Evolutionary conservation across 2,329 filamentous ascomycete genomes (phyloP).

Genomic region (Xylariaceae sp.): DNA sequence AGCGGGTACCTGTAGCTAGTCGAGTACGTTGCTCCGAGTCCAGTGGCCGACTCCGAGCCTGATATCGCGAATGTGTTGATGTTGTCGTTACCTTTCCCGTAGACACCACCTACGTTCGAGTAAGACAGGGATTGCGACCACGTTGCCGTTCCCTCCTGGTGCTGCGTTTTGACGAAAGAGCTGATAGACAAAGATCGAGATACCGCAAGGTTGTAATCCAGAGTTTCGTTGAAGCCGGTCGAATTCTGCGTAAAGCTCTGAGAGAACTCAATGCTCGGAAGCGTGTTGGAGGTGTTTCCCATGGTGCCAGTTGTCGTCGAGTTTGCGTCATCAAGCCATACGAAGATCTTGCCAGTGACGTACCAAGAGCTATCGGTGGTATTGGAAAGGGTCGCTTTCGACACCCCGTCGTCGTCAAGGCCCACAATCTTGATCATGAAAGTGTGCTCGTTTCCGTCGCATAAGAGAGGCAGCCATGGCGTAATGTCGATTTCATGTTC

Average conservation of each 20-base stretch:
- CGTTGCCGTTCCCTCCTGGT: conserved; percentile 34
- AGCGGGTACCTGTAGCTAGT: conserved; percentile 56
- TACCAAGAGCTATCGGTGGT: conserved; percentile 67
- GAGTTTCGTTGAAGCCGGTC: conserved; percentile 53
- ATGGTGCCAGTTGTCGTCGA: conserved; percentile 48
- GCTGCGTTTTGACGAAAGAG: conserved; percentile 47
- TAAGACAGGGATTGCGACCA: conserved; percentile 58
- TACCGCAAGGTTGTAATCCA: conserved; percentile 56
- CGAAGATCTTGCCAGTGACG: conserved; percentile 73
- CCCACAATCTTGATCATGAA: conserved; percentile 67
- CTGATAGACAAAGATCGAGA: conserved; percentile 50
- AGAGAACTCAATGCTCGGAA: conserved; percentile 45
- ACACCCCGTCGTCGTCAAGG: conserved; percentile 51
- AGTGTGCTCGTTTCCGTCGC: conserved; percentile 59
- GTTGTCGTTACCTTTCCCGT: conserved; percentile 24
- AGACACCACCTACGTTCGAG: conserved; percentile 44
- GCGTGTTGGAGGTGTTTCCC: conserved; percentile 27
- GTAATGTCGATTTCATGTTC: conserved; percentile 82
- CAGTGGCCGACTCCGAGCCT: conserved; percentile 39
- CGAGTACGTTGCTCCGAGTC: conserved; percentile 27
- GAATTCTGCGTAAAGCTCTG: conserved; percentile 40
- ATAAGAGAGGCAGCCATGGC: conserved; percentile 67
- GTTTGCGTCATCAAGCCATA: conserved; percentile 59
- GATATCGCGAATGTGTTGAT: conserved; percentile 30
- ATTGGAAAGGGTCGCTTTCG: conserved; percentile 43